phyloP scores from a whole-genome alignment of 2,329 filamentous ascomycete genomes.

The Neoarthrinium moseri region DNA sequence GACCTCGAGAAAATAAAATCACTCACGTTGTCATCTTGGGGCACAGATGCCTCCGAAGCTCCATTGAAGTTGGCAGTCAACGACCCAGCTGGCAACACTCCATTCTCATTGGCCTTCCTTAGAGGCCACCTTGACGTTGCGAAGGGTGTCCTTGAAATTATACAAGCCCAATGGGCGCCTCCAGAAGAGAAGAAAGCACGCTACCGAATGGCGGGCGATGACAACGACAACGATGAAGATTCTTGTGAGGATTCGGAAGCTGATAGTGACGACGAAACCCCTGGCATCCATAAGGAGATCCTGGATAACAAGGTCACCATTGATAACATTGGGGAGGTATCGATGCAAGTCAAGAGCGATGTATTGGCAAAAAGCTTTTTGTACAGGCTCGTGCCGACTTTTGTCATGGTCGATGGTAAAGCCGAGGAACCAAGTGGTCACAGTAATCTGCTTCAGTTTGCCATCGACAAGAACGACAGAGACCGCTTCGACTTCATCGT shows the following conservation, averaged over 20 bases:
- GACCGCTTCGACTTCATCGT: conserved; percentile 56
- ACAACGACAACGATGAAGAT: conserved; percentile 35
- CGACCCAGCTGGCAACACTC: conserved; percentile 51
- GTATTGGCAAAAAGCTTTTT: conserved; percentile 56
- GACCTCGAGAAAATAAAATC: conserved; percentile 65
- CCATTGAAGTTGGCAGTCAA: conserved; percentile 64
- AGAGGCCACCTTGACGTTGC: conserved; percentile 65
- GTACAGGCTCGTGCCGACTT: conserved; percentile 32
- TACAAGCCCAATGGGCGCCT: conserved; percentile 65
- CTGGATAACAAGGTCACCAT: conserved; percentile 71
- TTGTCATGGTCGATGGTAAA: conserved; percentile 29
- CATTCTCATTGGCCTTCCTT: conserved; percentile 68
- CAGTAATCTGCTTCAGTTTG: conserved; percentile 38
- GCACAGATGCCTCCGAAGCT: conserved; percentile 46
- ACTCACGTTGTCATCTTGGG: conserved; percentile 61
- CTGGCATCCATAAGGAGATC: conserved; percentile 50
- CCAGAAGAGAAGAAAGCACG: conserved; percentile 49
- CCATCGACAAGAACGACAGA: conserved; percentile 52
- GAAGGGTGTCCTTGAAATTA: conserved; percentile 67
- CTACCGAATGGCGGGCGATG: conserved; percentile 42
- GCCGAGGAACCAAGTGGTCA: conserved; percentile 18
- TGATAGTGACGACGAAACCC: conserved; percentile 34
- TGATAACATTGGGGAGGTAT: conserved; percentile 70
- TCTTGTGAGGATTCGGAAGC: conserved; percentile 35
- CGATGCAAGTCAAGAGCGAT: conserved; percentile 65